Base-by-base conservation (phyloP, 2,329 filamentous ascomycete species). In the Lachnellula occidentalis region DNA sequence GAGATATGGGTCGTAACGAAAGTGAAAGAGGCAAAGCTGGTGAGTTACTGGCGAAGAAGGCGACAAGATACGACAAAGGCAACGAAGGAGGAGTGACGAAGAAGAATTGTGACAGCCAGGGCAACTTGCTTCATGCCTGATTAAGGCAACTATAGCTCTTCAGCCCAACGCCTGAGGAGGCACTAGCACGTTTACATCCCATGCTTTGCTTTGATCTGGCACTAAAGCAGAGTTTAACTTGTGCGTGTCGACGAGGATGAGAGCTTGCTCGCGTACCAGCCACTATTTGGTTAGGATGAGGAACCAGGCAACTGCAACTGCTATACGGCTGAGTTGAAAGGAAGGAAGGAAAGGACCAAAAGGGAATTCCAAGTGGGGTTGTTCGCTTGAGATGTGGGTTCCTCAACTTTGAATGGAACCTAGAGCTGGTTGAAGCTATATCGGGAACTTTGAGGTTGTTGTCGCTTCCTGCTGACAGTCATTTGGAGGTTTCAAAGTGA, bases 381-480 rank as follows among this genome's bases (percentile, higher is more conserved):
- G 14, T 43, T 45, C 21, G 43, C 19, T 22, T 42, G 36, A 47
- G 14, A 47, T 43, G 21, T 34, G 48, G 51, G 50, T 21, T 53
- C 55, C 50, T 49, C 39, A 41, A 22, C 39, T 56, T 45, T 49
- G 31, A n/a, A 14, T 49, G 47, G 45, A 47, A 15, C 17, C 45
- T 15, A 43, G 24, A 17, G 21, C 46, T 17, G 15, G 45, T 34
- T 45, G 37, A 45, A 48, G 27, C 27, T 31, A 31, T 11, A 31
- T 31, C 9, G 27, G 27, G 27, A 31, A 31, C 27, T 11, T 31
- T 43, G 42, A 34, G 50, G 50, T 22, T 14, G 31, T 22, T 51
- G n/a, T 59, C 43, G 49, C 42, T 55, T 59, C 50, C 37, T 53
- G 58, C 56, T 60, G 58, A 60, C 53, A 34, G 56, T 45, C 55